Conservation (phyloP, 805 yeast species). For the Myxozyma neotropica region DNA sequence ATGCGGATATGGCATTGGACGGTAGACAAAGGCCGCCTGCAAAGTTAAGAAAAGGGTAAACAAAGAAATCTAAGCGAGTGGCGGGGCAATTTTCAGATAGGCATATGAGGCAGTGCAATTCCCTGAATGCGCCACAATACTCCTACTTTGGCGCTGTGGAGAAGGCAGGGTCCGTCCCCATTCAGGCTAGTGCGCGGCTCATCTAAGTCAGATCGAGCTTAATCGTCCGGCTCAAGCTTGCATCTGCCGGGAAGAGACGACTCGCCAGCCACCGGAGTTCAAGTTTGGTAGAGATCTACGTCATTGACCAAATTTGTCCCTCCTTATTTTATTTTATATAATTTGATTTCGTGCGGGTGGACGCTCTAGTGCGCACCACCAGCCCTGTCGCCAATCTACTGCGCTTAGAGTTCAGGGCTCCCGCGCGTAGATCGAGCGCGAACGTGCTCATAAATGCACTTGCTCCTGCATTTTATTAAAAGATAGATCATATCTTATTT, state of each 20-base stretch:
- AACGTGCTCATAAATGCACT: too few relatives aligned
- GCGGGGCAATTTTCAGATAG: neutral
- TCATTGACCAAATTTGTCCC: neutral
- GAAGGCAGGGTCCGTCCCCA: neutral
- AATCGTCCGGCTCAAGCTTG: neutral
- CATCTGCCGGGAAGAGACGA: neutral
- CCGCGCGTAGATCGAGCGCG: too few relatives aligned
- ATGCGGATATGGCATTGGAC: too few relatives aligned
- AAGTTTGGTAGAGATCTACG: neutral
- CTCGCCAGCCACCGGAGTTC: neutral
- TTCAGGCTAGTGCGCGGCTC: neutral
- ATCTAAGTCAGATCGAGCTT: neutral
- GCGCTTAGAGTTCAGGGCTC: too few relatives aligned
- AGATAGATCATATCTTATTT: too few relatives aligned
- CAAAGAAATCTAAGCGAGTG: neutral
- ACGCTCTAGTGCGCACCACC: too few relatives aligned
- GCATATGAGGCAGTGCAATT: neutral
- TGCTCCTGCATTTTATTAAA: too few relatives aligned
- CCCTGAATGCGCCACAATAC: neutral
- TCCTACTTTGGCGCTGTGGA: neutral
- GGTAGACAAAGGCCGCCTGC: neutral
- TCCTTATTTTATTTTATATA: too few relatives aligned
- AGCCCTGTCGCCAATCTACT: too few relatives aligned
- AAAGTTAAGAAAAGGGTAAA: neutral
- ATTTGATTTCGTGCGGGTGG: too few relatives aligned